Evolutionary conservation across 1,139 yeast genomes (phyloP), one percentile per base, ranked within the genome.

Genomic region (Diutina pseudorugosa): DNA sequence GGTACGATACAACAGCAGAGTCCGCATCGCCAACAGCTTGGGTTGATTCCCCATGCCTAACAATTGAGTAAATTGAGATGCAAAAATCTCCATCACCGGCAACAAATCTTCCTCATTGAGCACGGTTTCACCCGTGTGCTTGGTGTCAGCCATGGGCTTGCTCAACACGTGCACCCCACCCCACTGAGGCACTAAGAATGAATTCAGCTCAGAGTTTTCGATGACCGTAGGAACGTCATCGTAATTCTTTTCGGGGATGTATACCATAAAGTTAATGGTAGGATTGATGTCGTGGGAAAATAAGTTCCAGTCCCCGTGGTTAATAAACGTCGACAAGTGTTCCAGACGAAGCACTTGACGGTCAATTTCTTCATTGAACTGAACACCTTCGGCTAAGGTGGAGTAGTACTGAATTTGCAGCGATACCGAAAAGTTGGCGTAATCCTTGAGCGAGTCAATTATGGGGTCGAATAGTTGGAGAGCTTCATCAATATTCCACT

Each of bases 161-260:
- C 83, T 80, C 54, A 77, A 65, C 23, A 83, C 72, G 51, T 69
- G 65, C 3, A 84, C 75, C 2, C 85, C 85, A 21, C 98, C 98
- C 95, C 96, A 91, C 67, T 88, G 96, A 7, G 97, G 95, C 36
- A 91, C 79, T 52, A 87, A 66, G 62, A 86, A 91, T 47, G 93
- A 81, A 60, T 85, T 80, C 52, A 88, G 76, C 1, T 58, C 56
- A 0, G 85, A 77, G 53, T 72, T 67, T 52, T 70, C 75, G 53
- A 78, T 74, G 12, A 57, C 47, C 41, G 76, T 61, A 1, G 84
- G 85, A 16, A 71, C 65, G 20, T 68, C 69, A 18, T 71, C 67
- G 41, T 68, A 62, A 42, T 78, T 72, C 21, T 67, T 57, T 33
- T 62, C 62, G 0, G 94, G 90, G 54, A 83, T 75, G 59, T 82